Evolutionary conservation across 306 rosid genomes (phyloP).

Genomic region (Elaeagnus macrophylla): DNA sequence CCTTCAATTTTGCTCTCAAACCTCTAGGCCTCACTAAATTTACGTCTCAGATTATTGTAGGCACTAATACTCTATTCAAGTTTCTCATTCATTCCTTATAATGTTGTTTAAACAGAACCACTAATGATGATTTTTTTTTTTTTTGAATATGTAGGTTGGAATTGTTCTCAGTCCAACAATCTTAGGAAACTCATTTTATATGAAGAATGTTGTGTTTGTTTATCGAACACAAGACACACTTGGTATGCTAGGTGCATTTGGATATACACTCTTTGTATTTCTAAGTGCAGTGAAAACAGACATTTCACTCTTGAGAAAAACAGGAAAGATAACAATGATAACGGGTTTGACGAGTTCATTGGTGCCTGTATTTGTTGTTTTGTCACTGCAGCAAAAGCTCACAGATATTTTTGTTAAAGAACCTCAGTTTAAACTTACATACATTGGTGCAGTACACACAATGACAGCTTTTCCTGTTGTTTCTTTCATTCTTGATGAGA

Average conservation of each 20-base stretch:
- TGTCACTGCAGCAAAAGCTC: not conserved
- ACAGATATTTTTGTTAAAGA: too few relatives aligned
- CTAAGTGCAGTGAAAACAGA: conserved; percentile 41
- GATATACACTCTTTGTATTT: conserved; percentile 30
- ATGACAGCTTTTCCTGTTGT: conserved; percentile 26
- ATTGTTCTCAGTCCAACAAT: conserved; percentile 21
- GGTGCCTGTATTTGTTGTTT: not conserved
- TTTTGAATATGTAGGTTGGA: conserved; percentile 28
- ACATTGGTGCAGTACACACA: not conserved
- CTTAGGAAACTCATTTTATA: not conserved
- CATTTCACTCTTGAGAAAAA: conserved; percentile 28
- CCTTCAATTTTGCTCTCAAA: conserved; percentile 13
- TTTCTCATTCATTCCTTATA: not conserved
- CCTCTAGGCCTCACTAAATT: conserved; percentile 34
- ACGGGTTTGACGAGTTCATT: conserved; percentile 15
- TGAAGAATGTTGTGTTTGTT: conserved; percentile 15
- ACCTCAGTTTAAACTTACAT: not conserved
- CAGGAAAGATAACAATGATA: conserved; percentile 27
- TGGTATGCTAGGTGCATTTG: conserved; percentile 23
- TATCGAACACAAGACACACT: conserved; percentile 30
- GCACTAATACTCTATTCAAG: not conserved
- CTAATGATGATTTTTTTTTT: not conserved
- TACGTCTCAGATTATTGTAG: conserved; percentile 37
- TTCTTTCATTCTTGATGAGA: conserved; percentile 24
- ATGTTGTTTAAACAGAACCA: not conserved